Percentiles rank a stretch among this genome's conserved stretches.
phyloP scores from a whole-genome alignment of 75 land plant genomes.

The Chamaecyparis obtusa region DNA sequence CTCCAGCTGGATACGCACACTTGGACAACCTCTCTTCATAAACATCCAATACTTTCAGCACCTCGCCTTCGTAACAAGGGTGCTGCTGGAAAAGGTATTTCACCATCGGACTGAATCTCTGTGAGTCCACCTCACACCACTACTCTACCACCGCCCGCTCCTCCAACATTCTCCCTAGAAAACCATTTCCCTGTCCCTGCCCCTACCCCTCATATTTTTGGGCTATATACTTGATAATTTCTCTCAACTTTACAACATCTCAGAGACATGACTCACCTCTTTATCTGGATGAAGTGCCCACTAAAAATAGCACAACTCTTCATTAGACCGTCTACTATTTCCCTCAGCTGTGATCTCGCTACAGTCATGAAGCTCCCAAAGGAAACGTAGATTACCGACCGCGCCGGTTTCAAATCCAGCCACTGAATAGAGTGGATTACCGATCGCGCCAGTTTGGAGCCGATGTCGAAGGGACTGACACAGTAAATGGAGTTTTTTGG shows the following conservation, averaged over 20 bases:
- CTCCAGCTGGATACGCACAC: too few species aligned
- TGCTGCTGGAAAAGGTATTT: too few species aligned
- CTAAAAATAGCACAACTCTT: conserved; percentile 1
- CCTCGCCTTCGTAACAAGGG: too few species aligned
- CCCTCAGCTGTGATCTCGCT: conserved; percentile 16
- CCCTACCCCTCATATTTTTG: not conserved
- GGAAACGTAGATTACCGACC: conserved; percentile 21
- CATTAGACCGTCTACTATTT: conserved; percentile 19
- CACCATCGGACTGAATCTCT: too few species aligned
- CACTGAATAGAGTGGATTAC: not conserved
- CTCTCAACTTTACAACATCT: not conserved
- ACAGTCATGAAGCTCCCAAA: conserved; percentile 16
- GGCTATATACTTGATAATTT: too few species aligned
- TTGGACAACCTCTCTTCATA: too few species aligned
- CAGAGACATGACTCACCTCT: not conserved
- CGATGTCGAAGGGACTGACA: not conserved
- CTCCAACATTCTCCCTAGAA: too few species aligned
- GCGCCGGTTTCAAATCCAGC: conserved; percentile 16
- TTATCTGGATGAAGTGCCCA: conserved; percentile 22
- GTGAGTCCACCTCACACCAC: too few species aligned
- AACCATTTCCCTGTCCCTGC: too few species aligned
- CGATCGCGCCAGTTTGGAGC: not conserved
- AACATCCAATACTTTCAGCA: too few species aligned
- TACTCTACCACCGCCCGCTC: too few species aligned
- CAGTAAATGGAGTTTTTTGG: not conserved